Evolutionary conservation across 257 asterid genomes (phyloP).

Genomic region (Solanum arcanum): DNA sequence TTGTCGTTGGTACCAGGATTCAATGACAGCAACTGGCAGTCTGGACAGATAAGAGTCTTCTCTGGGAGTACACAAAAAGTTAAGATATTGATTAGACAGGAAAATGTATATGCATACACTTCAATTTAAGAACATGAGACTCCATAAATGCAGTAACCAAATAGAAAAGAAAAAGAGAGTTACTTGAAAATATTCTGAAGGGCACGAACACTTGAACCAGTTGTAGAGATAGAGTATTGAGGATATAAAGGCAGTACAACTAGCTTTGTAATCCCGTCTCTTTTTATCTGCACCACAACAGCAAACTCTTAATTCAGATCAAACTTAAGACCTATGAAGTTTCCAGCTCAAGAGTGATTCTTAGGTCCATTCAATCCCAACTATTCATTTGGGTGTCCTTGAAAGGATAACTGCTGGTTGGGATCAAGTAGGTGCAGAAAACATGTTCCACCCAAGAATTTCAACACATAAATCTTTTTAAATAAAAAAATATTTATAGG

Average conservation of each 20-base stretch:
- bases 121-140: background rate
- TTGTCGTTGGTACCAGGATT: constrained; percentile 89
- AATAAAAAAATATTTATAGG: background rate
- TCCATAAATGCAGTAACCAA: background rate
- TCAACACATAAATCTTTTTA: background rate
- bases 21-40: constrained; percentile 78
- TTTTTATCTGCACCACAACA: constrained; percentile 51
- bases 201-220: constrained; percentile 93
- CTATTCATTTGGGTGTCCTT: background rate
- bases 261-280: constrained; percentile 68
- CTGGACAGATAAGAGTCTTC: constrained; percentile 49
- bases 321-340: background rate
- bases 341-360: background rate
- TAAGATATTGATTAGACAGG: background rate
- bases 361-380: background rate
- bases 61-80: constrained; percentile 25
- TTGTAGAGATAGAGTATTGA: constrained; percentile 90
- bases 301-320: background rate
- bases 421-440: background rate
- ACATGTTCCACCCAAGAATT: background rate
- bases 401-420: background rate
- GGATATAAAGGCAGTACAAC: constrained; percentile 94
- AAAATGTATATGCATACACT: background rate
- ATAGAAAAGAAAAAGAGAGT: background rate
- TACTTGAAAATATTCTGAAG: constrained; percentile 71